A percentile compares a stretch with the other conserved stretches of the same genome.
Evolutionary conservation across 2,329 filamentous ascomycete genomes (phyloP).

Genomic region (Zasmidium citrigriseum): DNA sequence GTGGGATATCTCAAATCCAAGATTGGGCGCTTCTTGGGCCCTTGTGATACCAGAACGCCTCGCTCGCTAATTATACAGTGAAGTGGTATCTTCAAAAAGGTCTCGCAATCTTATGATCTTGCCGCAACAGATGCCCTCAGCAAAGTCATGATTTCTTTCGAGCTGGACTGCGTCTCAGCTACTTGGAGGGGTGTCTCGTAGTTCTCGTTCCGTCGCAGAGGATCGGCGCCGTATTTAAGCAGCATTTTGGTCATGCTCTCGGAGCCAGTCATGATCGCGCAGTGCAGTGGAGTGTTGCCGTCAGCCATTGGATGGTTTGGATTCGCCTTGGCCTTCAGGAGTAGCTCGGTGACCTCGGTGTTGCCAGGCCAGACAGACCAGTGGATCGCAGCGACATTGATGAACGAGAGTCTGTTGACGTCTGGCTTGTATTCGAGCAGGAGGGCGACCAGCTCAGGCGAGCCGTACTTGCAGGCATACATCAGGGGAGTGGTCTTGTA

Average conservation of each 20-base stretch:
- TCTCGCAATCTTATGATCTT: neutral
- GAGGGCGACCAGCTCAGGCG: conserved; percentile 25
- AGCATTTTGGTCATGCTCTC: conserved; percentile 27
- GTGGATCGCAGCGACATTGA: conserved; percentile 32
- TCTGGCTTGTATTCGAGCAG: conserved; percentile 30
- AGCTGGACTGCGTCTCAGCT: conserved; percentile 20
- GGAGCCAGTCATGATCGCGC: conserved; percentile 28
- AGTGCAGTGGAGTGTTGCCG: conserved; percentile 33
- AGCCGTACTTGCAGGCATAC: conserved; percentile 36
- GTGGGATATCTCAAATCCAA: neutral
- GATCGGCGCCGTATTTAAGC: conserved; percentile 31
- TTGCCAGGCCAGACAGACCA: conserved; percentile 33
- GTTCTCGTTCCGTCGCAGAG: conserved; percentile 25
- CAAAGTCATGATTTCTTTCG: conserved; percentile 17
- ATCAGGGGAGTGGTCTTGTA: conserved; percentile 36
- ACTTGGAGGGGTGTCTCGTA: conserved; percentile 29
- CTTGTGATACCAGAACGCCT: neutral
- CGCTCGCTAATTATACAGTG: conserved; percentile 2
- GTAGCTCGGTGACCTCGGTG: conserved; percentile 25
- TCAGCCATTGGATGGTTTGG: conserved; percentile 29
- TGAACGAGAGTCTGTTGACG: conserved; percentile 29
- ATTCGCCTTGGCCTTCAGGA: conserved; percentile 31
- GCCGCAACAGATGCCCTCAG: conserved; percentile 10
- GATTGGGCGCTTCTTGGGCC: neutral
- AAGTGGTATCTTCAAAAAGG: neutral